phyloP scores from a whole-genome alignment of 352 stramenopile species.

The Pythium sukuiense region DNA sequence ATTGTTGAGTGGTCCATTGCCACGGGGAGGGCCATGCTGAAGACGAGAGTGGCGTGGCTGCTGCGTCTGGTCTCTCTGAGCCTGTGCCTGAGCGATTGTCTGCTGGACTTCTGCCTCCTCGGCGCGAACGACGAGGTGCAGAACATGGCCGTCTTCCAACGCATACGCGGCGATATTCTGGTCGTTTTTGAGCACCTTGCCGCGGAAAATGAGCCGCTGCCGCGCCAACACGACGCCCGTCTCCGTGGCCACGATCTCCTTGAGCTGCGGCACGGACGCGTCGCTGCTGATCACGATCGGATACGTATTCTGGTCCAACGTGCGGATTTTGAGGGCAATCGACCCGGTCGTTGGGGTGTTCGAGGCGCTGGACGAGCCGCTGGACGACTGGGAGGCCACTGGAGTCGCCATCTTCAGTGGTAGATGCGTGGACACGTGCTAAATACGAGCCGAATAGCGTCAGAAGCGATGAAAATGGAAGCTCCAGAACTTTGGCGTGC shows the following conservation, averaged over 20 bases:
- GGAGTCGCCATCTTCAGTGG: not conserved
- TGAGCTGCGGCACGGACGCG: slow-evolving; percentile 76
- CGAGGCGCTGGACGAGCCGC: not conserved
- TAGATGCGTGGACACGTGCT: not conserved
- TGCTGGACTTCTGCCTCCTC: slow-evolving; percentile 19
- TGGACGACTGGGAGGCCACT: not conserved
- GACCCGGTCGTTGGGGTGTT: slow-evolving; percentile 12
- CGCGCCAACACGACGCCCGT: slow-evolving; percentile 73
- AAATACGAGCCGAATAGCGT: not conserved
- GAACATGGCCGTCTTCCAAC: slow-evolving; percentile 78
- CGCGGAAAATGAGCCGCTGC: slow-evolving; percentile 84
- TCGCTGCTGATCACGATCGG: slow-evolving; percentile 58
- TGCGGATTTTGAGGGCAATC: slow-evolving; percentile 79
- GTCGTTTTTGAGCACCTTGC: slow-evolving; percentile 88
- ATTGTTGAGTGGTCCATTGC: slow-evolving; percentile 42
- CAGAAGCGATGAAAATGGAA: not conserved
- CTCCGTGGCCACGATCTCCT: slow-evolving; percentile 61
- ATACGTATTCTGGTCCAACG: slow-evolving; percentile 82
- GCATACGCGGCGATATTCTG: slow-evolving; percentile 69
- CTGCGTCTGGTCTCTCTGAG: slow-evolving; percentile 1
- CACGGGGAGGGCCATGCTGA: slow-evolving; percentile 2
- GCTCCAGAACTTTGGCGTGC: not conserved
- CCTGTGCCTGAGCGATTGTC: not conserved
- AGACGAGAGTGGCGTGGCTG: slow-evolving; percentile 6
- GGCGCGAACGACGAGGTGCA: slow-evolving; percentile 76